A percentile compares a stretch with the other conserved stretches of the same genome.
These are phyloP conservation scores for Candida jianshihensis DNA, from an alignment of 805 yeast genomes.

Conservation along the genomic window DNA sequence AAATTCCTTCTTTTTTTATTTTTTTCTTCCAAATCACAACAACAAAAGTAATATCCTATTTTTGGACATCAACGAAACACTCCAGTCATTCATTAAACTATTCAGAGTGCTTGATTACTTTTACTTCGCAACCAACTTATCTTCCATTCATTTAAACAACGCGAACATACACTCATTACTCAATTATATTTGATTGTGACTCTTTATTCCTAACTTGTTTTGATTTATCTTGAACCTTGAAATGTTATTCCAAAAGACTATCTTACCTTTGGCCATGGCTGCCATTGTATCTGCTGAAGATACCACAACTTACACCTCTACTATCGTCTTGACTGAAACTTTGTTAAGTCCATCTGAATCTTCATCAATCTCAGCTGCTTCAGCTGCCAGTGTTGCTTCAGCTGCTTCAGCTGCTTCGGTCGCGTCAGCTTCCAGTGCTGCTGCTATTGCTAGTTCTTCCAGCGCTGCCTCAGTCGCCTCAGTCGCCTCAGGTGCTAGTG, in stretches of 20 bases:
- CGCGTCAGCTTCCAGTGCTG: conserved; percentile 3
- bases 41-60: neutral
- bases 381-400: conserved; percentile 5
- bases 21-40: neutral
- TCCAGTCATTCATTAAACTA: conserved; percentile 25
- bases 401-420: neutral
- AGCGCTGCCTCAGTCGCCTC: conserved; percentile 13
- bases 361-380: conserved; percentile 14
- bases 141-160: neutral
- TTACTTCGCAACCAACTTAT: neutral
- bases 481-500: conserved; percentile 10
- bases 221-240: too few relatives aligned
- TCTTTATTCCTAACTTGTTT: too few relatives aligned
- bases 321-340: conserved; percentile 28
- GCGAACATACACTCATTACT: neutral
- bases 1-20: neutral
- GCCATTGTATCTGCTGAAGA: conserved; percentile 27
- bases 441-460: conserved; percentile 7
- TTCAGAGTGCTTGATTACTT: conserved; percentile 20
- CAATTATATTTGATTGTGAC: too few relatives aligned
- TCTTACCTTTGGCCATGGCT: conserved; percentile 21
- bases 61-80: too few relatives aligned
- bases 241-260: conserved; percentile 19
- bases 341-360: conserved; percentile 23
- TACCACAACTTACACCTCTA: conserved; percentile 31